phyloP scores from a whole-genome alignment of 2,329 filamentous ascomycete species.

The Lojkania enalia region DNA sequence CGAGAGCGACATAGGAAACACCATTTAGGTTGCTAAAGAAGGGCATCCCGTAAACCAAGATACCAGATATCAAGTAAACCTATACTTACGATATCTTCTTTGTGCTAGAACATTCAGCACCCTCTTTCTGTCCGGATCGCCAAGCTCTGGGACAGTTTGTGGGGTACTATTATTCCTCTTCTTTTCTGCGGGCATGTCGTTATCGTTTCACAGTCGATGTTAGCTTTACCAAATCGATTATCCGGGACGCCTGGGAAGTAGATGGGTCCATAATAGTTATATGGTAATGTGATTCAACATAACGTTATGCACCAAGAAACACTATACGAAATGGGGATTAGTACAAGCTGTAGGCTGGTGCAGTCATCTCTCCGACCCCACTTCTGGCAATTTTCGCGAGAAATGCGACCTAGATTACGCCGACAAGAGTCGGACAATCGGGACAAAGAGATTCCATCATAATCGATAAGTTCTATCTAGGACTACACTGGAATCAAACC shows the following conservation, averaged over 20 bases:
- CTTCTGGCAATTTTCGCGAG: too few relatives aligned
- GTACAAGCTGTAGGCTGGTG: constrained; percentile 3
- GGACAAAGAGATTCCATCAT: too few relatives aligned
- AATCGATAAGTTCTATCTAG: too few relatives aligned
- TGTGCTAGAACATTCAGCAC: constrained; percentile 38
- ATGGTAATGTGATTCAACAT: constrained; percentile 12
- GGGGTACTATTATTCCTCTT: constrained; percentile 26
- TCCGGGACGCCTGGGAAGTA: too few relatives aligned
- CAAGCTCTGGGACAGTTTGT: constrained; percentile 23
- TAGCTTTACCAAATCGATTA: too few relatives aligned
- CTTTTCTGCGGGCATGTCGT: constrained; percentile 27
- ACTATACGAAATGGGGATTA: constrained; percentile 12
- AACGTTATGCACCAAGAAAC: constrained; percentile 28
- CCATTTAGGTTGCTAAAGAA: too few relatives aligned
- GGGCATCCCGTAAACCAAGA: neutral
- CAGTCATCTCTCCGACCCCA: neutral
- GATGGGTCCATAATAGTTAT: neutral
- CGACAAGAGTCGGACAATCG: too few relatives aligned
- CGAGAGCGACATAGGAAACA: too few relatives aligned
- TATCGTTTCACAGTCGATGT: constrained; percentile 8
- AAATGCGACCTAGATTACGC: too few relatives aligned
- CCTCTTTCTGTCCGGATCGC: constrained; percentile 36
- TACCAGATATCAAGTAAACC: neutral
- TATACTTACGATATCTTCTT: constrained; percentile 32
- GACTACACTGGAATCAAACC: too few relatives aligned